phyloP scores from a whole-genome alignment of 176 grass and related monocot genomes.

The Eragrostis nindensis region DNA sequence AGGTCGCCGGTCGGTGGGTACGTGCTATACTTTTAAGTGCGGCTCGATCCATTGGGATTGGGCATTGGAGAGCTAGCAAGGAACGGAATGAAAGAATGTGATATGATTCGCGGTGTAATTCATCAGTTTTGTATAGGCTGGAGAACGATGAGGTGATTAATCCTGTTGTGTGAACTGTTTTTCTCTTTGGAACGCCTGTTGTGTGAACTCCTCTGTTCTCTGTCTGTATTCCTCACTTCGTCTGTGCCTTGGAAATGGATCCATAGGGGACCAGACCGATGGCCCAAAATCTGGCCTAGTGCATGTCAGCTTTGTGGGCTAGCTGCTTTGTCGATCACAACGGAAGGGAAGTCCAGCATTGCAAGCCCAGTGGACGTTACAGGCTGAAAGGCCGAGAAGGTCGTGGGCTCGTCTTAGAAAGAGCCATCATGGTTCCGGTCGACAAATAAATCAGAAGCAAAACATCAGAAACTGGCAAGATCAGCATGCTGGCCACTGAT shows the following conservation, averaged over 20 bases:
- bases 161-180: too few species aligned
- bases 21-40: neutral
- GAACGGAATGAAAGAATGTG: neutral
- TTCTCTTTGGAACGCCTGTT: too few species aligned
- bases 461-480: too few species aligned
- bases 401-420: neutral
- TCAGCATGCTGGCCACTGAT: neutral
- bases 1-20: neutral
- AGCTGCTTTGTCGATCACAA: too few species aligned
- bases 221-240: neutral
- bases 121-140: constrained; percentile 50
- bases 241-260: neutral
- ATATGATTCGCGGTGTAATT: constrained; percentile 2
- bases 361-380: neutral
- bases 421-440: too few species aligned
- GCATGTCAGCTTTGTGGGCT: too few species aligned
- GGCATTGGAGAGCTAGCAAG: neutral
- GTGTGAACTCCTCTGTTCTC: neutral
- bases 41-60: neutral
- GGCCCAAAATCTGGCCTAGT: too few species aligned
- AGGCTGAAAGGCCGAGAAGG: neutral
- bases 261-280: too few species aligned
- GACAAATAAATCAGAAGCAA: too few species aligned
- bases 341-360: neutral
- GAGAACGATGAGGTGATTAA: neutral